Percentiles rank a stretch among this genome's conserved stretches.
Evolutionary conservation across 73 alveolate genomes (phyloP).

Genomic region (Loxodes magnus): DNA sequence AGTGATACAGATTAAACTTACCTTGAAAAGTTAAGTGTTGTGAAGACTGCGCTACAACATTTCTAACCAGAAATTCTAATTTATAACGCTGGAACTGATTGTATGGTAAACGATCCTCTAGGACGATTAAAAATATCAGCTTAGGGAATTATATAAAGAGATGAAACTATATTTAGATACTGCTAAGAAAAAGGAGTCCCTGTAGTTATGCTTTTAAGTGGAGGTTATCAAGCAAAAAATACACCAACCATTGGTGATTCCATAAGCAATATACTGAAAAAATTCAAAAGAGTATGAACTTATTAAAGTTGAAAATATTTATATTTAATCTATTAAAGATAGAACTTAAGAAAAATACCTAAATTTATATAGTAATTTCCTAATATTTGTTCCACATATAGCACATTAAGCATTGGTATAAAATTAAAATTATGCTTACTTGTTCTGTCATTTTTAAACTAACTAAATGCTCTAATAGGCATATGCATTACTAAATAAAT

Average conservation of each 20-base stretch:
- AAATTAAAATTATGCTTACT: no score
- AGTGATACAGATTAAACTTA: slow-evolving; percentile 38
- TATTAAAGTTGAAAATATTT: no score
- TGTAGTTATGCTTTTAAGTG: slow-evolving; percentile 67
- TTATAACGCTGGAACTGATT: slow-evolving; percentile 85
- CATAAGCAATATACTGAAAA: slow-evolving; percentile 21
- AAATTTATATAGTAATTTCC: no score
- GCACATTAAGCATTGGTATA: no score
- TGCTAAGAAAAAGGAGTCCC: slow-evolving; percentile 30
- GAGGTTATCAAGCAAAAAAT: slow-evolving; percentile 62
- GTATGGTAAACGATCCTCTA: slow-evolving; percentile 66
- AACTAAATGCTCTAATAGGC: no score
- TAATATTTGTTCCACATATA: no score
- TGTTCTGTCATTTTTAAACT: no score
- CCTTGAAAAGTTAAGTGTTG: slow-evolving; percentile 4
- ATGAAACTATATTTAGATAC: slow-evolving; percentile 43
- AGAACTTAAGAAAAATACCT: no score
- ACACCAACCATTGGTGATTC: slow-evolving; percentile 58
- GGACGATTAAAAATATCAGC: slow-evolving; percentile 36
- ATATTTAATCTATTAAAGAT: no score
- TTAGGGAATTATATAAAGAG: slow-evolving; percentile 52
- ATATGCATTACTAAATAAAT: no score
- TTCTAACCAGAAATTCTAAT: slow-evolving; percentile 53
- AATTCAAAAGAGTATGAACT: no score
- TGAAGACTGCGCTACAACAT: slow-evolving; percentile 18